Conservation (phyloP, 1,284 basidiomycete species). For the Neolentinus lepideus region DNA sequence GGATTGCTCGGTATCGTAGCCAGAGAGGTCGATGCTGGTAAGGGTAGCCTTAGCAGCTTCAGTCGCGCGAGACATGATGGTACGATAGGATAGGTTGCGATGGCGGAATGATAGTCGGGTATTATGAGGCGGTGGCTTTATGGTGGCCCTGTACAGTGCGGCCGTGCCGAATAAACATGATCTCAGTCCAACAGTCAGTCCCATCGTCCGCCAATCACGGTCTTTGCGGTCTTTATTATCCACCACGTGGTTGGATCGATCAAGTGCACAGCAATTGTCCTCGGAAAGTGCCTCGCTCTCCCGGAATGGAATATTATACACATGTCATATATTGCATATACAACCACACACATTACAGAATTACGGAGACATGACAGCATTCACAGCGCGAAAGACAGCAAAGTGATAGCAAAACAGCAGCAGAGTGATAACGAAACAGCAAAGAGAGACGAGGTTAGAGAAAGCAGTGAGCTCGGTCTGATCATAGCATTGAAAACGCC, state of each 20-base stretch:
- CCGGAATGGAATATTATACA: too few species aligned
- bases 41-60: constrained; percentile 54
- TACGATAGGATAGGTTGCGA: constrained; percentile 13
- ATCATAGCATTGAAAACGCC: background rate
- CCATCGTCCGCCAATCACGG: background rate
- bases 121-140: background rate
- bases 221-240: background rate
- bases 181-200: background rate
- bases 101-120: constrained; percentile 10
- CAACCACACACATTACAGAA: too few species aligned
- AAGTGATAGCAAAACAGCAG: background rate
- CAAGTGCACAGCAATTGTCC: background rate
- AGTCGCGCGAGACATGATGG: constrained; percentile 24
- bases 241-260: background rate
- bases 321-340: too few species aligned
- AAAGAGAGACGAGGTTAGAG: background rate
- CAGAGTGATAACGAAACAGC: background rate
- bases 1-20: constrained; percentile 75
- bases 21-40: constrained; percentile 65
- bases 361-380: too few species aligned
- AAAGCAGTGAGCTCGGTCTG: background rate
- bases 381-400: background rate
- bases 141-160: background rate
- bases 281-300: too few species aligned
- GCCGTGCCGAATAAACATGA: background rate